phyloP scores from a whole-genome alignment of 148 eudicot genomes.

The Rhododendron williamsianum region DNA sequence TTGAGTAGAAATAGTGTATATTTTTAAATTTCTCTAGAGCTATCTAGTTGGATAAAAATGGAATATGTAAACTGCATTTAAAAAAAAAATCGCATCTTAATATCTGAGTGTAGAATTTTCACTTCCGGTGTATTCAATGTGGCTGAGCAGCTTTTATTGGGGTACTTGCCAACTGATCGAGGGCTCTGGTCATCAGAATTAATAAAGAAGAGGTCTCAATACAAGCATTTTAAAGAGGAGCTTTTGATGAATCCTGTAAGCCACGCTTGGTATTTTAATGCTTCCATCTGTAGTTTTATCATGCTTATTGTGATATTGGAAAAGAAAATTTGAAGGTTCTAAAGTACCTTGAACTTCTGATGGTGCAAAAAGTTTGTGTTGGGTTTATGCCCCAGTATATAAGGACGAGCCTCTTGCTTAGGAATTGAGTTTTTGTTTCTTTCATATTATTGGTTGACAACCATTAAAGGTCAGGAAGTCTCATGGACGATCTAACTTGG shows the following conservation, averaged over 20 bases:
- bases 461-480: background rate
- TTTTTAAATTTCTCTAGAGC: background rate
- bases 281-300: background rate
- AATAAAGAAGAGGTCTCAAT: slow-evolving; percentile 84
- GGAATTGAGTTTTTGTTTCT: background rate
- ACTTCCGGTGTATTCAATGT: background rate
- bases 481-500: background rate
- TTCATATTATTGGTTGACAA: background rate
- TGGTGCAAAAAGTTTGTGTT: background rate
- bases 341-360: background rate
- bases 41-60: background rate
- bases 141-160: slow-evolving; percentile 68
- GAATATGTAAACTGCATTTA: background rate
- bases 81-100: background rate
- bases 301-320: background rate
- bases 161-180: slow-evolving; percentile 75
- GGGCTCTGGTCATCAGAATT: slow-evolving; percentile 79
- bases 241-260: slow-evolving; percentile 93
- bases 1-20: background rate
- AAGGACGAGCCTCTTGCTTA: background rate
- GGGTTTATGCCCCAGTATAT: background rate
- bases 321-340: background rate
- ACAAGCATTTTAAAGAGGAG: slow-evolving; percentile 81
- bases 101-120: background rate
- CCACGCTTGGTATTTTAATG: slow-evolving; percentile 7